A percentile compares a stretch with the other conserved stretches of the same genome.
Evolutionary conservation across 2,329 filamentous ascomycete genomes (phyloP).

Genomic region (Domatiomyces globalis): DNA sequence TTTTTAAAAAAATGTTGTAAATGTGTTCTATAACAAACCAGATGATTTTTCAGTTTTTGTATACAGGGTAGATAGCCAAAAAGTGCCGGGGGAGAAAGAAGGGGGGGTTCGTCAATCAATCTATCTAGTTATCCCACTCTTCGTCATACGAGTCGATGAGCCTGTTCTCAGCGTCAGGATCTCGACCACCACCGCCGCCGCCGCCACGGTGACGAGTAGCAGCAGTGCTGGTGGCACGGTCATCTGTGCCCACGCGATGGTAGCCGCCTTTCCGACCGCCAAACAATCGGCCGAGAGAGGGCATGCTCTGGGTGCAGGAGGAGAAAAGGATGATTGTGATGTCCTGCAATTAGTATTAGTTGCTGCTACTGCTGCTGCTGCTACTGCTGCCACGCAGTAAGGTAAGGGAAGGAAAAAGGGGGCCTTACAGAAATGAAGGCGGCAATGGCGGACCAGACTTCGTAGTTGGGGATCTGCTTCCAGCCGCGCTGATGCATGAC

Average conservation of each 20-base stretch:
- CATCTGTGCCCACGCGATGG: conserved; percentile 20
- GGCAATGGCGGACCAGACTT: conserved; percentile 77
- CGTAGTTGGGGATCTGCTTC: conserved; percentile 90
- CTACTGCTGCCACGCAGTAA: conserved; percentile 5
- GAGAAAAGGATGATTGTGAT: conserved; percentile 34
- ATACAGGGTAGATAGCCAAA: too few species aligned
- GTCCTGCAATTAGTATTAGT: conserved; percentile 22
- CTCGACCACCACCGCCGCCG: conserved; percentile 27
- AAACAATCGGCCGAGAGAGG: conserved; percentile 20
- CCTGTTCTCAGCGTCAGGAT: conserved; percentile 72
- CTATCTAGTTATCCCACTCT: conserved; percentile 57
- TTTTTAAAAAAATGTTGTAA: too few species aligned
- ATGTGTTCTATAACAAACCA: too few species aligned
- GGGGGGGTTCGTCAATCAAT: too few species aligned
- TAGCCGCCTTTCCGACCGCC: conserved; percentile 23
- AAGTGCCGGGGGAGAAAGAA: too few species aligned
- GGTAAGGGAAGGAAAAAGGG: conserved; percentile 7
- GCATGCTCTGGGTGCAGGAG: conserved; percentile 29
- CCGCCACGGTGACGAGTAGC: conserved; percentile 16
- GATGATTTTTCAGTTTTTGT: too few species aligned
- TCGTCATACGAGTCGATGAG: conserved; percentile 93
- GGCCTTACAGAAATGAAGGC: conserved; percentile 60
- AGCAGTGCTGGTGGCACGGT: conserved; percentile 11
- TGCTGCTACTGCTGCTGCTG: conserved; percentile 4
- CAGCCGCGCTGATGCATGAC: conserved; percentile 90